A percentile compares a stretch with the other conserved stretches of the same genome.
Evolutionary conservation across 306 rosid species (phyloP).

Genomic region (Cucumis sativus): DNA sequence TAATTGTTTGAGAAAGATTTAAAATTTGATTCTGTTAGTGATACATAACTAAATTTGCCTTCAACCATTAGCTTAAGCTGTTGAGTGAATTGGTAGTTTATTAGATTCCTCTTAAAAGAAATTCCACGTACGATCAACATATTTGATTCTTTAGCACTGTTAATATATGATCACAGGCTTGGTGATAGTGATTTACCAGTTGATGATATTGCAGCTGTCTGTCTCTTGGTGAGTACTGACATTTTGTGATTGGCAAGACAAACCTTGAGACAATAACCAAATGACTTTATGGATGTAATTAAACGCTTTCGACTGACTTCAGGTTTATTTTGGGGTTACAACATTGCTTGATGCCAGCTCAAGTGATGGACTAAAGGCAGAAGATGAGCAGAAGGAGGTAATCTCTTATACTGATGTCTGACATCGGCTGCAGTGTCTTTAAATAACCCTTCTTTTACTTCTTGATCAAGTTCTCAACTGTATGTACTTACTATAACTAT

Average conservation of each 20-base stretch:
- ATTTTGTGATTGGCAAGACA: not conserved
- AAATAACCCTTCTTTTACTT: slow-evolving; percentile 1
- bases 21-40: not conserved
- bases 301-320: slow-evolving; percentile 12
- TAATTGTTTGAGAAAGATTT: not conserved
- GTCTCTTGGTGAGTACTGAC: slow-evolving; percentile 54
- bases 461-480: not conserved
- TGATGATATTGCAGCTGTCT: slow-evolving; percentile 89
- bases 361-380: slow-evolving; percentile 59
- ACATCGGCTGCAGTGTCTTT: not conserved
- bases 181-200: slow-evolving; percentile 84
- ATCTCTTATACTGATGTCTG: slow-evolving; percentile 8
- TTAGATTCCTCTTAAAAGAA: not conserved
- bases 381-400: slow-evolving; percentile 97
- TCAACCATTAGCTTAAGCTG: no score
- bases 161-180: slow-evolving; percentile 40
- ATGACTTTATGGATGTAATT: slow-evolving; percentile 11
- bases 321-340: slow-evolving; percentile 93
- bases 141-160: not conserved
- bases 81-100: no score
- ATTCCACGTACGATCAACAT: not conserved
- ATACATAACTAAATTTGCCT: no score
- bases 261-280: not conserved
- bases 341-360: slow-evolving; percentile 85
- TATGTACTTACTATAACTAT: not conserved